Base-by-base conservation (phyloP, 2,329 filamentous ascomycete species). In the Talaromyces atroroseus region DNA sequence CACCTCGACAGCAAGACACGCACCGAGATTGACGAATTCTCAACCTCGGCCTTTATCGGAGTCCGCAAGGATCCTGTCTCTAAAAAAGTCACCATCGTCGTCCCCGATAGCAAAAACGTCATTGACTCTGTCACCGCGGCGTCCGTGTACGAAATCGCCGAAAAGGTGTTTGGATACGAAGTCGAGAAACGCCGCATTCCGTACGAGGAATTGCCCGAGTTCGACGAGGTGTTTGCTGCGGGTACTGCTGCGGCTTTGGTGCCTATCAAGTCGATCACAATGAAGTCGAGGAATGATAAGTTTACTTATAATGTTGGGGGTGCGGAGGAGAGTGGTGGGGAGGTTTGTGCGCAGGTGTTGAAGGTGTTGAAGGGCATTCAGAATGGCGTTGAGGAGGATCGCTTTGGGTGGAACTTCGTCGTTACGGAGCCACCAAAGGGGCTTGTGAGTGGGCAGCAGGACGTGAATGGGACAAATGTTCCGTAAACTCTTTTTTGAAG, bases 21-120 rank as follows among this genome's bases (percentile, higher is more conserved):
- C 64, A 87, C 84, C 58, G 90, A 95, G 71, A 83, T 99, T 60
- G 92, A 99, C 67, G 92, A 99, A 79, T 99, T 97, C 70, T 94
- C 88, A 63, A 97, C 94, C 0, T 92, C 87, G 61, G 92, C 90
- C 0, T 97, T 99, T 72, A 88, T 97, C 61, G 94, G 91, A 3
- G 87, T 89, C 5, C 79, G 82, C 62, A 80, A 80, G 55, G 26
- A 49, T 36, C 4, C 32, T 14, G 26, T 8, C 32, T 77, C 84
- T 45, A 82, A 80, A 3, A 79, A 61, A 7, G 78, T 88, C 11
- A 92, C 88, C 7, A 77, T 97, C 2, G 85, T 94, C 5, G 86
- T 94, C n/a, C 92, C 92, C 0, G 88, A 95, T 72, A 92, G 88
- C 66, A 86, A 85, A 66, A 91, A 86, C 66, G 89, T 95, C 42